Evolutionary conservation across 1,139 yeast species (phyloP).

Genomic region (Saccharomyces hybrid): DNA sequence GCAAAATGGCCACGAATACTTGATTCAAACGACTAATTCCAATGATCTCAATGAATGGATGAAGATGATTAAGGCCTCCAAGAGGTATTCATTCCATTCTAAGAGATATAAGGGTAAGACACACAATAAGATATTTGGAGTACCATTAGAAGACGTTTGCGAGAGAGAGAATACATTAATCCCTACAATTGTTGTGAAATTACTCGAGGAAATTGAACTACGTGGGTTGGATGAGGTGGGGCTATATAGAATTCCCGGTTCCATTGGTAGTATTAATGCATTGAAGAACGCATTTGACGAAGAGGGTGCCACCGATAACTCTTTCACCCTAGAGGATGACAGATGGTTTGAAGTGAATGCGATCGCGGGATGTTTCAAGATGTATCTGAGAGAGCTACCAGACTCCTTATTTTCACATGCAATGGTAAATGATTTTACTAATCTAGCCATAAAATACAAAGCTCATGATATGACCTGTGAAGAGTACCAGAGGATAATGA

Average conservation of each 20-base stretch:
- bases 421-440: conserved; percentile 46
- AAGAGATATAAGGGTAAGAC: conserved; percentile 35
- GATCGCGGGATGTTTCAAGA: conserved; percentile 82
- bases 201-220: conserved; percentile 68
- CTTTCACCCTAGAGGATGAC: conserved; percentile 56
- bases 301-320: conserved; percentile 42
- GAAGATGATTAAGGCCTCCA: conserved; percentile 36
- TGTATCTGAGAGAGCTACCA: conserved; percentile 80
- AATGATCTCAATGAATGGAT: conserved; percentile 74
- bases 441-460: conserved; percentile 31
- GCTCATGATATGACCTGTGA: conserved; percentile 20
- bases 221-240: conserved; percentile 90
- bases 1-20: conserved; percentile 49
- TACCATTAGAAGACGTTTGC: conserved; percentile 72
- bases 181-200: conserved; percentile 59
- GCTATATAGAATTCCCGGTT: conserved; percentile 84
- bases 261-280: conserved; percentile 67
- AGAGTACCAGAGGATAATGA: conserved; percentile 25
- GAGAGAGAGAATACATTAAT: conserved; percentile 54
- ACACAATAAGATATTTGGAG: conserved; percentile 66
- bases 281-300: conserved; percentile 70
- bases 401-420: conserved; percentile 70
- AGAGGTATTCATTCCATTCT: conserved; percentile 38
- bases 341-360: conserved; percentile 80
- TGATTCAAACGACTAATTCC: conserved; percentile 64